Evolutionary conservation across 345 rosid genomes (phyloP), one percentile per base, ranked within the genome.

Genomic region (Acer negundo): DNA sequence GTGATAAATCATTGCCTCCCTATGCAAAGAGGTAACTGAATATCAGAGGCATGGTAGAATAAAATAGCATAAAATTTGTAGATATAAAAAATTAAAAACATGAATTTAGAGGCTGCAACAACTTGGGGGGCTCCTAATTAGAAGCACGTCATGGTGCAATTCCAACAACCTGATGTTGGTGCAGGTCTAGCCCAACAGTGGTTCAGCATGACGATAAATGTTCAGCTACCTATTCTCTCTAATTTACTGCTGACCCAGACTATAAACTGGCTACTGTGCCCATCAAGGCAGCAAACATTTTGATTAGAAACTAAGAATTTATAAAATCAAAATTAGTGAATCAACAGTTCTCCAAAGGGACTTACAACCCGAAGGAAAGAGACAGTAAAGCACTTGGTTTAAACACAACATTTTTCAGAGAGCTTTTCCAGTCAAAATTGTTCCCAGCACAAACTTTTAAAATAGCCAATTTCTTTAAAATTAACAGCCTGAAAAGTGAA

Each of bases 1-100:
- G 84, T 79, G 88, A 53, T 66, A 68, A 82, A 78, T 78, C 84
- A 62, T 44, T 80, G 75, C 81, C 80, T 28, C 71, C 88, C 98
- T 94, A 85, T 40, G 71, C 49, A 59, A 75, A 77, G 47, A 65
- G 22, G 10, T 49, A 15, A 78, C 23, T 0, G 70, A 35, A 67
- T 44, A 15, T 72, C 16, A 35, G 20, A 55, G 23, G 31, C 24
- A 9, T 10, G 11, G 5, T 35, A 31, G 72, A 49, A 65, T 10
- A 3, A 67, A 66, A 31, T 12, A 4, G 51, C 28, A 15, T 13
- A 66, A n/a, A 66, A 20, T 31, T n/a, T 51, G 20, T 7, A 23
- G 35, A 62, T 6, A 44, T 0, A 42, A 42, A 59, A 2, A 69
- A 7, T 16, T 20, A 15, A 26, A 20, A 66, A 65, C 62, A 51